These are phyloP conservation scores for Ulvella scutata DNA, from an alignment of 139 green algal species.

Conservation along the genomic window DNA sequence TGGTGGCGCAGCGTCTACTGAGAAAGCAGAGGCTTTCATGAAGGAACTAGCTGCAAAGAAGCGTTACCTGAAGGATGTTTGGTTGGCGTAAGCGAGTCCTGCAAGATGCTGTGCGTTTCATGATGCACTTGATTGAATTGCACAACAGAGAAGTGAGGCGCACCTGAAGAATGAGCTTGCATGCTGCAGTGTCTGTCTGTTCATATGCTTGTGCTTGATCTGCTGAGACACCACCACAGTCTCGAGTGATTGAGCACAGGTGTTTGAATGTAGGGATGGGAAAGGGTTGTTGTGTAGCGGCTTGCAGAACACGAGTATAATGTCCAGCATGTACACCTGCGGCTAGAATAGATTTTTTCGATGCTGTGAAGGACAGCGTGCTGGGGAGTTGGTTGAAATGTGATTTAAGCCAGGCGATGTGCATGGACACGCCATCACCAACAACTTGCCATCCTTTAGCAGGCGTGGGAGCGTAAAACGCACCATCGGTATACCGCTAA, in stretches of 20 bases:
- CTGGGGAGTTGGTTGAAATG: no score
- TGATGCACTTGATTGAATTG: neutral
- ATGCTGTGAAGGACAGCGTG: no score
- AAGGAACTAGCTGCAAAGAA: neutral
- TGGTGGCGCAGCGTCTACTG: constrained; percentile 1
- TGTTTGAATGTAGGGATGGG: neutral
- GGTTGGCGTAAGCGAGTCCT: neutral
- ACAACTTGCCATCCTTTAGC: no score
- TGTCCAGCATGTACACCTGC: neutral
- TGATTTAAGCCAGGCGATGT: no score
- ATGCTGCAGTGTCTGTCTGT: neutral
- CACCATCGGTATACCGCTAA: no score
- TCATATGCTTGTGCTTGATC: neutral
- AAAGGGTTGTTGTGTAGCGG: no score
- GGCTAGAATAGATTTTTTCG: no score
- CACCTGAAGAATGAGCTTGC: neutral
- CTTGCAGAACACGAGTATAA: no score
- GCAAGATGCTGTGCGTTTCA: neutral
- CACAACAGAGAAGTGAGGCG: neutral
- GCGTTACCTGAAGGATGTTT: constrained; percentile 2
- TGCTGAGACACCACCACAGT: neutral
- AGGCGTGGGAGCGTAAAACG: no score
- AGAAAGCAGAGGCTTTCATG: neutral
- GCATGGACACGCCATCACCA: no score
- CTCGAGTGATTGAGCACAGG: neutral